Conservation (phyloP, 2,329 filamentous ascomycete species). For the Dactylonectria macrodidyma region DNA sequence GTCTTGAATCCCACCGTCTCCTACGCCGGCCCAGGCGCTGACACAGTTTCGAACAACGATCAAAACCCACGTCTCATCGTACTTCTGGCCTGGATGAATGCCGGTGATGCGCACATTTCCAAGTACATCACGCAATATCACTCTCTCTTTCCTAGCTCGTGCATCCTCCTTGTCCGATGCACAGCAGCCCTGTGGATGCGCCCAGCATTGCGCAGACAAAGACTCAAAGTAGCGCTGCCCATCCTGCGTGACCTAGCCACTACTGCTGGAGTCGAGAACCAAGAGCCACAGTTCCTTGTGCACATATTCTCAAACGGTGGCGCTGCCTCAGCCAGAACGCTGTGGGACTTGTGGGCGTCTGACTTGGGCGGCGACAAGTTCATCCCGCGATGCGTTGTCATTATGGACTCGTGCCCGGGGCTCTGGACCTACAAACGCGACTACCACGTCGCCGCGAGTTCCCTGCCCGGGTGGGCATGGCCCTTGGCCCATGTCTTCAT, state of each 20-base stretch:
- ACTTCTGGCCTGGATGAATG: slow-evolving; percentile 66
- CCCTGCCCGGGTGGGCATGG: slow-evolving; percentile 52
- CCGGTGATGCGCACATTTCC: slow-evolving; percentile 63
- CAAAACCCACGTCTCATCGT: slow-evolving; percentile 63
- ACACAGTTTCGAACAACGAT: neutral
- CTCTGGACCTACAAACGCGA: slow-evolving; percentile 56
- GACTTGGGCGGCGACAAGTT: slow-evolving; percentile 36
- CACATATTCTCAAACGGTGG: slow-evolving; percentile 70
- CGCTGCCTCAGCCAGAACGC: slow-evolving; percentile 57
- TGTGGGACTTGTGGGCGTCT: slow-evolving; percentile 41
- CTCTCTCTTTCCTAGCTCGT: slow-evolving; percentile 59
- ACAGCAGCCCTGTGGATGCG: slow-evolving; percentile 55
- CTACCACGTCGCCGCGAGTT: slow-evolving; percentile 57
- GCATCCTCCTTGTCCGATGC: slow-evolving; percentile 64
- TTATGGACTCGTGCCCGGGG: slow-evolving; percentile 66
- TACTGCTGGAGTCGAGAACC: slow-evolving; percentile 30
- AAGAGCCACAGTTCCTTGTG: slow-evolving; percentile 56
- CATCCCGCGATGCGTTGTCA: slow-evolving; percentile 59
- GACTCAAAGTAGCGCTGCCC: slow-evolving; percentile 57
- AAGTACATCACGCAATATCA: slow-evolving; percentile 66
- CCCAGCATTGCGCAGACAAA: slow-evolving; percentile 48
- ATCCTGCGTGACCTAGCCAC: slow-evolving; percentile 54
- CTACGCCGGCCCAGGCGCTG: slow-evolving; percentile 45
- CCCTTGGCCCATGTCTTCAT: slow-evolving; percentile 56
- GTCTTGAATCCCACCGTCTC: slow-evolving; percentile 56